phyloP scores from a whole-genome alignment of 1,284 basidiomycete genomes.

The Blastosporella zonata region DNA sequence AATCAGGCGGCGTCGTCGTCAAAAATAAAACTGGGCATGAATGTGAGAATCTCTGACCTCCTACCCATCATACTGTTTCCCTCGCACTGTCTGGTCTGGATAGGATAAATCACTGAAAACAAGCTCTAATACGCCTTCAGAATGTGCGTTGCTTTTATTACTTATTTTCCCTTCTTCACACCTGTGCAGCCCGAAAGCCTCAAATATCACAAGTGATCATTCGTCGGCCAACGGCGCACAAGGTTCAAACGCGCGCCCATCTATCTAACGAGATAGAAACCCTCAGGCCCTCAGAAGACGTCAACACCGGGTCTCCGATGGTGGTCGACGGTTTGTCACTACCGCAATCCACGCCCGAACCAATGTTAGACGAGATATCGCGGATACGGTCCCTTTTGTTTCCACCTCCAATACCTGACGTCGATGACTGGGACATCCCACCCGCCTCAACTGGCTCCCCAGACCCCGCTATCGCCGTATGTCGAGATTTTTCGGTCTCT shows the following conservation, averaged over 20 bases:
- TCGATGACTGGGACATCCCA: slow-evolving; percentile 80
- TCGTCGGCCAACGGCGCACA: slow-evolving; percentile 45
- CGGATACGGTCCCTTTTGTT: slow-evolving; percentile 53
- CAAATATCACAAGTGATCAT: slow-evolving; percentile 58
- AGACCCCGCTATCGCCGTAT: slow-evolving; percentile 62
- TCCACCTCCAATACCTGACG: slow-evolving; percentile 61
- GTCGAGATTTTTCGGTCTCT: slow-evolving; percentile 19
- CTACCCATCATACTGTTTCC: slow-evolving; percentile 51
- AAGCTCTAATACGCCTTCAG: slow-evolving; percentile 39
- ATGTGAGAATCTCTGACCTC: slow-evolving; percentile 62
- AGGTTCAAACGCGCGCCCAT: slow-evolving; percentile 47
- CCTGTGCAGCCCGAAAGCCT: slow-evolving; percentile 34
- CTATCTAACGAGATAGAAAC: slow-evolving; percentile 39
- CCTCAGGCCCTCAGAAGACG: slow-evolving; percentile 9
- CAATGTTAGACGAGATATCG: slow-evolving; percentile 41
- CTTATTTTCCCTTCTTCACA: not conserved
- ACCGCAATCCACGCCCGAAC: slow-evolving; percentile 19
- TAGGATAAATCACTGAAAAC: slow-evolving; percentile 58
- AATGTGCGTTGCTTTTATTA: slow-evolving; percentile 46
- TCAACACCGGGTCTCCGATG: slow-evolving; percentile 19
- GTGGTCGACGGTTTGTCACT: slow-evolving; percentile 20
- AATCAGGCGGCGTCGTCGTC: slow-evolving; percentile 33
- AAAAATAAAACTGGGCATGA: slow-evolving; percentile 25
- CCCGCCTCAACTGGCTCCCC: slow-evolving; percentile 51
- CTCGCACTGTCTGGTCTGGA: slow-evolving; percentile 64